Conservation (phyloP, 805 yeast species). For the Nakazawaea populi region DNA sequence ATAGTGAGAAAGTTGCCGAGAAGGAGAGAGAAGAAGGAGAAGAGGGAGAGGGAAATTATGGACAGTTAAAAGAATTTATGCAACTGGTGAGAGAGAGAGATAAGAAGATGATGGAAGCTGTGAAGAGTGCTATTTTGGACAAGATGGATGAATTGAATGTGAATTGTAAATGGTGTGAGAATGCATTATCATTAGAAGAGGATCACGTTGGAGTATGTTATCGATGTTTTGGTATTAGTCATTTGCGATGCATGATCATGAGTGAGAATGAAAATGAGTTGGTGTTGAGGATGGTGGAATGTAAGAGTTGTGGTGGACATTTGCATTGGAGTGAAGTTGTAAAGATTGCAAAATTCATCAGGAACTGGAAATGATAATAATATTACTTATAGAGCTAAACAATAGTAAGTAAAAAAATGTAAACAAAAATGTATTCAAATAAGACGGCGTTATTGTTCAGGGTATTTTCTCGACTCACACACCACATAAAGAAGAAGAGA, state of each 20-base stretch:
- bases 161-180: neutral
- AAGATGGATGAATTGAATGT: neutral
- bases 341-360: neutral
- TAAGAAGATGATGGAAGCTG: slow-evolving; percentile 8
- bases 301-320: neutral
- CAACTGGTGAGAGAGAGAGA: neutral
- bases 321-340: slow-evolving; percentile 2
- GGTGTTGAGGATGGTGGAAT: neutral
- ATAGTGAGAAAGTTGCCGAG: no score
- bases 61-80: slow-evolving; percentile 18
- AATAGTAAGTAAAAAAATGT: no score
- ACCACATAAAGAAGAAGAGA: no score
- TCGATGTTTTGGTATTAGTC: neutral
- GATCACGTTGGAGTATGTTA: neutral
- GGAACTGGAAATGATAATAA: neutral
- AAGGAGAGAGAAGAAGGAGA: neutral
- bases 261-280: neutral
- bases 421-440: no score
- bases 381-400: neutral
- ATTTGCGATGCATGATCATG: slow-evolving; percentile 1
- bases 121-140: slow-evolving; percentile 4
- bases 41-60: slow-evolving; percentile 21
- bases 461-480: no score
- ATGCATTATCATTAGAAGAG: neutral
- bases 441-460: no score